Conservation (phyloP, 192 early-diverging fungal genomes). For the Lobosporangium transversale region DNA sequence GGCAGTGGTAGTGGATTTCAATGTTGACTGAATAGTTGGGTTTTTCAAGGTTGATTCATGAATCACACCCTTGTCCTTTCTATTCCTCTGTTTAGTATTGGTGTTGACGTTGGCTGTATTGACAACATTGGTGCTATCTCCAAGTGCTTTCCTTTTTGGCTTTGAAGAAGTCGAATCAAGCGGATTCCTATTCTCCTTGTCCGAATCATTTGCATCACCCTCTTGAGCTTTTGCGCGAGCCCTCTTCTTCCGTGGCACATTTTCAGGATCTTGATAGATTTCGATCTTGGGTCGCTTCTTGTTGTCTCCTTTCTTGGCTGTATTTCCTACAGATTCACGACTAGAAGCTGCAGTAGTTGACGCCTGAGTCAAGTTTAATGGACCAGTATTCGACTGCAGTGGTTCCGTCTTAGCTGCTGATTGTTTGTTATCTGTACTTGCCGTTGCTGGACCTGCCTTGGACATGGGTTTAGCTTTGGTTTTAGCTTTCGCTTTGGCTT, state of each 20-base stretch:
- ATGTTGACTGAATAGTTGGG: too few species aligned
- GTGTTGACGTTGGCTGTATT: constrained; percentile 1
- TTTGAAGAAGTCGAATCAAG: neutral
- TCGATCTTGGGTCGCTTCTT: constrained; percentile 23
- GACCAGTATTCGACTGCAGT: neutral
- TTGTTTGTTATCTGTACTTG: neutral
- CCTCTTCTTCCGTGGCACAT: constrained; percentile 10
- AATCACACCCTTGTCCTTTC: constrained; percentile 8
- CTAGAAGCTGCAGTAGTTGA: neutral
- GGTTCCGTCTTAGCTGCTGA: neutral
- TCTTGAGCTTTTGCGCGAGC: neutral
- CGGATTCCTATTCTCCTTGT: constrained; percentile 30
- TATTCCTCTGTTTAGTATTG: neutral
- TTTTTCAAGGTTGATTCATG: neutral
- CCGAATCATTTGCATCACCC: constrained; percentile 6
- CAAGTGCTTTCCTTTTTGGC: neutral
- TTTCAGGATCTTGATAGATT: constrained; percentile 19
- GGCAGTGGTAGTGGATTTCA: too few species aligned
- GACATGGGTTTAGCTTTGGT: neutral
- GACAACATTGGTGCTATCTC: constrained; percentile 18
- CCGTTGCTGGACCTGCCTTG: neutral
- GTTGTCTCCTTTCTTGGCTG: neutral
- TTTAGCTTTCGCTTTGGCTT: neutral
- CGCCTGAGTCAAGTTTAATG: neutral
- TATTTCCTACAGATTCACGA: neutral